Evolutionary conservation across 306 rosid genomes (phyloP).

Genomic region (Luffa aegyptiaca): DNA sequence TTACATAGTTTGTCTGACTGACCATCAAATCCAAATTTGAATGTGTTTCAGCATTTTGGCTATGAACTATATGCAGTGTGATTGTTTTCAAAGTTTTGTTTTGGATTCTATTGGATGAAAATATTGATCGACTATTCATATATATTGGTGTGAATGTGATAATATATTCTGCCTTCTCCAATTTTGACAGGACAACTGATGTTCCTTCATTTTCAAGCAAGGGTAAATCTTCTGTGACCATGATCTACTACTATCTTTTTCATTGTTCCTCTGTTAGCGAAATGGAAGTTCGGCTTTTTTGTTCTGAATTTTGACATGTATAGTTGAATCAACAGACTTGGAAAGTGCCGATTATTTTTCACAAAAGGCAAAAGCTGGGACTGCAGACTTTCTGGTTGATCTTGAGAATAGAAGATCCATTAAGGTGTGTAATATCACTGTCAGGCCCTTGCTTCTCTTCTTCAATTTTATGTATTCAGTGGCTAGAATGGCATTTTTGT

Average conservation of each 20-base stretch:
- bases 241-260: not conserved
- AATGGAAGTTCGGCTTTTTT: conserved; percentile 2
- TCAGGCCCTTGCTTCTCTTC: not conserved
- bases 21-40: not conserved
- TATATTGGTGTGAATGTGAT: not conserved
- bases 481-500: not conserved
- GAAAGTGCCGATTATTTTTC: conserved; percentile 29
- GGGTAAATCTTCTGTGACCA: not conserved
- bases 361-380: conserved; percentile 49
- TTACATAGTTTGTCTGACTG: not conserved
- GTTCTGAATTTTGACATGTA: conserved; percentile 7
- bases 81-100: not conserved
- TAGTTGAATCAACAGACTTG: conserved; percentile 26
- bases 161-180: not conserved
- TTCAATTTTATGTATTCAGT: not conserved
- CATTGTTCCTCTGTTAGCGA: not conserved
- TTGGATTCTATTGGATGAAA: not conserved
- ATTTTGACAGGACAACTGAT: not conserved
- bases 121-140: not conserved
- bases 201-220: not conserved
- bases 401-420: conserved; percentile 79
- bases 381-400: conserved; percentile 62
- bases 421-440: conserved; percentile 32
- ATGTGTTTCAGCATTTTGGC: not conserved
- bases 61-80: not conserved